Evolutionary conservation across 345 rosid species (phyloP).

Genomic region (Lumnitzera racemosa): DNA sequence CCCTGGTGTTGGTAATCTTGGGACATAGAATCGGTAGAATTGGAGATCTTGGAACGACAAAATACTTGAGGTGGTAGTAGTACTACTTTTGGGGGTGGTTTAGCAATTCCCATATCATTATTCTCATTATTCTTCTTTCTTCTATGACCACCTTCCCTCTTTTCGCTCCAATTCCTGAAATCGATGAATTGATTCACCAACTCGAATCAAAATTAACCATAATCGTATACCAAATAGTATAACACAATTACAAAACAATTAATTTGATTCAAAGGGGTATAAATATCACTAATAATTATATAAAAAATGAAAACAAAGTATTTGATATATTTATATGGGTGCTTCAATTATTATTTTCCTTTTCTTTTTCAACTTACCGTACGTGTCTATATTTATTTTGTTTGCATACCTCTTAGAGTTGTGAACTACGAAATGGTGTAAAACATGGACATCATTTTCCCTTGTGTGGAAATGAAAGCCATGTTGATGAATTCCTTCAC

Average conservation of each 20-base stretch:
- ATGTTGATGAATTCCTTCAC: constrained; percentile 22
- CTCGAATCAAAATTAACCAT: too few relatives aligned
- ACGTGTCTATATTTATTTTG: background rate
- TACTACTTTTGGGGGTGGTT: constrained; percentile 25
- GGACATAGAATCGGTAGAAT: constrained; percentile 59
- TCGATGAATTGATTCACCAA: too few relatives aligned
- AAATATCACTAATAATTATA: too few relatives aligned
- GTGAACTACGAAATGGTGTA: constrained; percentile 37
- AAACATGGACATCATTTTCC: constrained; percentile 56
- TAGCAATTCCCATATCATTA: constrained; percentile 61
- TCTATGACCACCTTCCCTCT: constrained; percentile 24
- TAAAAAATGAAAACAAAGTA: too few relatives aligned
- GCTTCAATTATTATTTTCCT: too few relatives aligned
- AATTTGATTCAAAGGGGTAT: too few relatives aligned
- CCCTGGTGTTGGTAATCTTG: constrained; percentile 54
- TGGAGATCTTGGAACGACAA: constrained; percentile 10
- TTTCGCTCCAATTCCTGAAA: background rate
- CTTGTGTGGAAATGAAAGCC: constrained; percentile 23
- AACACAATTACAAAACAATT: too few relatives aligned
- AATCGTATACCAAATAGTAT: too few relatives aligned
- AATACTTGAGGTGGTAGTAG: constrained; percentile 11
- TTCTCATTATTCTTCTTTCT: constrained; percentile 11
- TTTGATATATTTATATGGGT: too few relatives aligned
- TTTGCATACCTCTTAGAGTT: constrained; percentile 33
- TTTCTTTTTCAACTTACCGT: too few relatives aligned